Conservation (phyloP, 129 eudicot species). For the Tagetes patula region DNA sequence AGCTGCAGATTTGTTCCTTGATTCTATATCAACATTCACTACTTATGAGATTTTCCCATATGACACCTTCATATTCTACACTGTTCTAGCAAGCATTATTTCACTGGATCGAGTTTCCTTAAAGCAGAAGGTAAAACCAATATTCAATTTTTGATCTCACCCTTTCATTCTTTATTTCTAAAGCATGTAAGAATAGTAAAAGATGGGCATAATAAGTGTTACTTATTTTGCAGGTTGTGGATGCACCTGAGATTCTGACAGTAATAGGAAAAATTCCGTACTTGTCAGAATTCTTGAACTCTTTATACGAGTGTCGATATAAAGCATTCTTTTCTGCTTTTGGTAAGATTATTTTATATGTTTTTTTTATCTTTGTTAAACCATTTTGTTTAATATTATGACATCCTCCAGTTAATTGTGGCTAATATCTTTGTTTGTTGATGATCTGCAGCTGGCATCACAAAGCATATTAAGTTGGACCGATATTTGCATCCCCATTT, state of each 20-base stretch:
- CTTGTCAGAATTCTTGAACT: constrained; percentile 70
- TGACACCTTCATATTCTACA: constrained; percentile 91
- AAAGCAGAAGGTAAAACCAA: constrained; percentile 74
- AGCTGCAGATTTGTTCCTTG: constrained; percentile 89
- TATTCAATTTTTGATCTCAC: neutral
- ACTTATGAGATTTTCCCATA: constrained; percentile 92
- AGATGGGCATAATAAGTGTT: neutral
- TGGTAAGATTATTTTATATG: constrained; percentile 42
- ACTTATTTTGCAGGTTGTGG: constrained; percentile 53
- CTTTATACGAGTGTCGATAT: constrained; percentile 68
- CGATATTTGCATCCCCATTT: constrained; percentile 89
- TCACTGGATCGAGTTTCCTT: constrained; percentile 87
- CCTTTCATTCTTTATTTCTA: neutral
- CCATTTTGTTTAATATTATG: neutral
- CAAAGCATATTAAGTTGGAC: constrained; percentile 77
- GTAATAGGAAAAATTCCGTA: constrained; percentile 70
- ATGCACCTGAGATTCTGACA: constrained; percentile 77
- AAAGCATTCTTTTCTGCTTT: constrained; percentile 79
- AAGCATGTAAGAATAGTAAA: neutral
- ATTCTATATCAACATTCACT: constrained; percentile 93
- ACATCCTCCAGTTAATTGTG: neutral
- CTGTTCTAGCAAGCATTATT: constrained; percentile 89
- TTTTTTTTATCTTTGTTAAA: neutral
- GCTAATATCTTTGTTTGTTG: neutral
- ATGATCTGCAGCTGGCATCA: constrained; percentile 67